Conservation (phyloP, 2,329 filamentous ascomycete species). For the Didymella arachidicola region DNA sequence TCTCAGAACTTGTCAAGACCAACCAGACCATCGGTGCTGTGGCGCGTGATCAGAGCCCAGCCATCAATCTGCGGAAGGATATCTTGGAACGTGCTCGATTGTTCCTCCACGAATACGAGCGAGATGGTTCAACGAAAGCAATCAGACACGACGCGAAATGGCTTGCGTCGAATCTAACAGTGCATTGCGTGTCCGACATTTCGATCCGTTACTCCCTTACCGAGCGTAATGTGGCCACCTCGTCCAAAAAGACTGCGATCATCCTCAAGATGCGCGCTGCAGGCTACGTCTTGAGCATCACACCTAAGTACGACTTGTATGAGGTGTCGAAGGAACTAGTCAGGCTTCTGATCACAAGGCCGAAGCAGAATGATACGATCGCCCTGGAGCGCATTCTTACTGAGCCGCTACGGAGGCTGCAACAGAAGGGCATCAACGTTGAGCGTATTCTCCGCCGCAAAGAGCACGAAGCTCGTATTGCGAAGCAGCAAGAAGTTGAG, state of each 20-base stretch:
- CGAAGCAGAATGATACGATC: slow-evolving; percentile 86
- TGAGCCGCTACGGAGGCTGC: slow-evolving; percentile 80
- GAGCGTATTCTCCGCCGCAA: slow-evolving; percentile 90
- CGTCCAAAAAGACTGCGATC: slow-evolving; percentile 66
- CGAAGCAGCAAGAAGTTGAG: slow-evolving; percentile 79
- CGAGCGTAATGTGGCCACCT: slow-evolving; percentile 65
- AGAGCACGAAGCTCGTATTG: slow-evolving; percentile 84
- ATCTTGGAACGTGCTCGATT: slow-evolving; percentile 88
- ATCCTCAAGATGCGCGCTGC: slow-evolving; percentile 74
- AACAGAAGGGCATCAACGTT: slow-evolving; percentile 93
- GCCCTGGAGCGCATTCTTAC: slow-evolving; percentile 92
- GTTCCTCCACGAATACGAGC: slow-evolving; percentile 84
- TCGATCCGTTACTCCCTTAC: slow-evolving; percentile 78
- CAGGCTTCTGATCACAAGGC: slow-evolving; percentile 78
- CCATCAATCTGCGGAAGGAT: slow-evolving; percentile 75
- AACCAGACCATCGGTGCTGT: slow-evolving; percentile 75
- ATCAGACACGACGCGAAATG: slow-evolving; percentile 88
- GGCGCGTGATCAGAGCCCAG: slow-evolving; percentile 72
- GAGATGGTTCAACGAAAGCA: slow-evolving; percentile 63
- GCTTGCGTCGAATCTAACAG: slow-evolving; percentile 83
- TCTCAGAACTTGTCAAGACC: slow-evolving; percentile 81
- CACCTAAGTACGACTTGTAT: slow-evolving; percentile 81
- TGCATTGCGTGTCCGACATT: slow-evolving; percentile 80
- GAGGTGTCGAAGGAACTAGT: slow-evolving; percentile 91
- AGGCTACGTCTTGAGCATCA: slow-evolving; percentile 77